phyloP scores from a whole-genome alignment of 2,329 filamentous ascomycete species.

The Cercospora citrullina region DNA sequence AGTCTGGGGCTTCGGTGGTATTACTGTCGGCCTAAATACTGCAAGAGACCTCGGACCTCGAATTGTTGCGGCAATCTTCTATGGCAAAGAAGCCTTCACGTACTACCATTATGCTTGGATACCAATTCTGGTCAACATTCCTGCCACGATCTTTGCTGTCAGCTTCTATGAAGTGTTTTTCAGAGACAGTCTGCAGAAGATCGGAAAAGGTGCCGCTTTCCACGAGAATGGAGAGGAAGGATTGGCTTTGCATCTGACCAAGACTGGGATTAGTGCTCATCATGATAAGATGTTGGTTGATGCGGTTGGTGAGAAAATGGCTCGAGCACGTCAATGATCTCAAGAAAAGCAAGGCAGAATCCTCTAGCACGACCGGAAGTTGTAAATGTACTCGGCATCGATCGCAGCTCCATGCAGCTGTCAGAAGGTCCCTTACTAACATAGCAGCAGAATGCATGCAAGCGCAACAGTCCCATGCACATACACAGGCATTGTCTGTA shows the following conservation, averaged over 20 bases:
- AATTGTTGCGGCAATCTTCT: conserved; percentile 61
- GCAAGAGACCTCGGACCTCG: conserved; percentile 61
- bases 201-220: conserved; percentile 51
- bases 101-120: conserved; percentile 55
- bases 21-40: conserved; percentile 58
- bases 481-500: background rate
- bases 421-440: background rate
- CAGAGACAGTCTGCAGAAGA: conserved; percentile 55
- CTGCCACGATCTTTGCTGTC: conserved; percentile 58
- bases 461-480: background rate
- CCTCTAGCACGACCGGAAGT: too few species aligned
- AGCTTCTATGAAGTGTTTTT: conserved; percentile 57
- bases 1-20: conserved; percentile 58
- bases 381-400: background rate
- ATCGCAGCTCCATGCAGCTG: background rate
- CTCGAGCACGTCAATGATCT: background rate
- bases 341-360: background rate
- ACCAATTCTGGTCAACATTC: conserved; percentile 57
- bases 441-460: background rate
- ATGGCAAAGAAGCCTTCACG: conserved; percentile 52
- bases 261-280: conserved; percentile 31
- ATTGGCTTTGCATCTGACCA: conserved; percentile 45
- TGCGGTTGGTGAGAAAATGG: background rate
- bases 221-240: conserved; percentile 56
- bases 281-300: background rate